A percentile compares a stretch with the other conserved stretches of the same genome.
phyloP scores from a whole-genome alignment of 2,329 filamentous ascomycete genomes.

The Aspergillus hortae region DNA sequence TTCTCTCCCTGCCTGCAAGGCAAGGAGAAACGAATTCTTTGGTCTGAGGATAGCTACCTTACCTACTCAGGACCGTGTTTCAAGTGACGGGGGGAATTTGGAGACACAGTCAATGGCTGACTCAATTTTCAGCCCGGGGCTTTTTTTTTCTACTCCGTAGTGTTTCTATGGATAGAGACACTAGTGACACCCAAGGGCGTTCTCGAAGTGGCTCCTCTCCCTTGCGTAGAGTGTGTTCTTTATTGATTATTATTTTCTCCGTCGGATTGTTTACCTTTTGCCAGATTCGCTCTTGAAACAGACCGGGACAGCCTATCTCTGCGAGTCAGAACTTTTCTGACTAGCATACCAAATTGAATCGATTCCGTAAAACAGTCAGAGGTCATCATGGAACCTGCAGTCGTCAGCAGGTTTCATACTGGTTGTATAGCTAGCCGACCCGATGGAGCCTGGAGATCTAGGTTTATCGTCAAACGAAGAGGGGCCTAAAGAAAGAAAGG shows the following conservation, averaged over 20 bases:
- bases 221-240: too few relatives aligned
- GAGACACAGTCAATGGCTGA: too few relatives aligned
- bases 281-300: too few relatives aligned
- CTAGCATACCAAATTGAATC: too few relatives aligned
- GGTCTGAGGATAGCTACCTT: not conserved
- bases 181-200: too few relatives aligned
- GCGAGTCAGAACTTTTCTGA: not conserved
- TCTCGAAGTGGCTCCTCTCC: too few relatives aligned
- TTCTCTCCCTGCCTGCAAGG: not conserved
- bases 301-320: not conserved
- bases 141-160: not conserved
- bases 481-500: not conserved
- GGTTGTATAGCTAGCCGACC: conserved; percentile 2
- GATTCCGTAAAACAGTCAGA: not conserved
- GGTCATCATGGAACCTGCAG: not conserved
- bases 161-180: not conserved
- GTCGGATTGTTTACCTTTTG: too few relatives aligned
- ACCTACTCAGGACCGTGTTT: not conserved
- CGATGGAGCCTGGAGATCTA: conserved; percentile 2
- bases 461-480: not conserved
- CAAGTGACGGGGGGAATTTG: not conserved
- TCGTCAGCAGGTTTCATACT: conserved; percentile 5
- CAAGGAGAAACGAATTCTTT: not conserved
- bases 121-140: too few relatives aligned
- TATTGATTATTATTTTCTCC: too few relatives aligned